Percentiles rank a stretch among this genome's conserved stretches.
Evolutionary conservation across 805 yeast genomes (phyloP).

Genomic region (Ogataea degrootiae): DNA sequence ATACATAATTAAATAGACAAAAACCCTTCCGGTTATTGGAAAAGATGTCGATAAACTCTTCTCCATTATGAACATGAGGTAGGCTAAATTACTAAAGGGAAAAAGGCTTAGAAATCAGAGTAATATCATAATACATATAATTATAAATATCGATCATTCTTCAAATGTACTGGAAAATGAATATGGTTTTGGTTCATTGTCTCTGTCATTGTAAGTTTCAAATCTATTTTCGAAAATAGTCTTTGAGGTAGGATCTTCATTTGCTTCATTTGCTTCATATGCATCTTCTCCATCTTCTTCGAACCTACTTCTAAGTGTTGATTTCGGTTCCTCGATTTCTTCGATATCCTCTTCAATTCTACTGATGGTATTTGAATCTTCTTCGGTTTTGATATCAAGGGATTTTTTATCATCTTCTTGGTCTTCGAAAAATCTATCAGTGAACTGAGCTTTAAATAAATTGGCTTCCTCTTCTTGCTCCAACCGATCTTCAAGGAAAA

Average conservation of each 20-base stretch:
- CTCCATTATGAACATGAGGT: too few relatives aligned
- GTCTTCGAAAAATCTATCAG: background rate
- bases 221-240: slow-evolving; percentile 2
- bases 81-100: too few relatives aligned
- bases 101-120: too few relatives aligned
- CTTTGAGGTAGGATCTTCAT: background rate
- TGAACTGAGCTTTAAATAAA: background rate
- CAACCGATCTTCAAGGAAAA: slow-evolving; percentile 60
- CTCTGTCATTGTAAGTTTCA: slow-evolving; percentile 1
- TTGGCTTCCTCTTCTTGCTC: slow-evolving; percentile 13
- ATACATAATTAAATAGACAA: too few relatives aligned
- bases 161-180: background rate
- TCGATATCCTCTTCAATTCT: background rate
- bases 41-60: too few relatives aligned
- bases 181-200: background rate
- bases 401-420: slow-evolving; percentile 3
- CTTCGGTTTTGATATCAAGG: background rate
- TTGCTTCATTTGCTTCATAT: background rate
- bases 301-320: slow-evolving; percentile 1
- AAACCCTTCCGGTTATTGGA: too few relatives aligned
- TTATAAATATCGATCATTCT: background rate
- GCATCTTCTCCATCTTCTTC: slow-evolving; percentile 5
- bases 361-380: background rate
- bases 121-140: too few relatives aligned
- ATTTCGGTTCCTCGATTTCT: too few relatives aligned